These are phyloP conservation scores for Platanthera guangdongensis DNA, from an alignment of 106 monocot genomes.

Conservation along the genomic window DNA sequence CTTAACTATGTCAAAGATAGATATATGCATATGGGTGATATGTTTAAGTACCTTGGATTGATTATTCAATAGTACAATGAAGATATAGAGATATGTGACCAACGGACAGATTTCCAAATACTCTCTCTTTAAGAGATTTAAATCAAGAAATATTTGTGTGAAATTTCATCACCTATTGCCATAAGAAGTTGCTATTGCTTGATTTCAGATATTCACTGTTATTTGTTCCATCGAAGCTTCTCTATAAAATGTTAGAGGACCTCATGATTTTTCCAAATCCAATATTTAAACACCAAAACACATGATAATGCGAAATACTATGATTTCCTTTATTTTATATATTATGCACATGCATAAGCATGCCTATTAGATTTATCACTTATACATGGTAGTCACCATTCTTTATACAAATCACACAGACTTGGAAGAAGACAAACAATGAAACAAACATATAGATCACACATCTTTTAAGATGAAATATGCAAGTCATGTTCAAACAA, in stretches of 20 bases:
- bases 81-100: too few relatives aligned
- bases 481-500: background rate
- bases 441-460: background rate
- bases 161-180: too few relatives aligned
- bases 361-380: background rate
- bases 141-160: too few relatives aligned
- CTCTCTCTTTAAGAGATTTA: too few relatives aligned
- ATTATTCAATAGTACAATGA: too few relatives aligned
- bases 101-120: too few relatives aligned
- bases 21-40: too few relatives aligned
- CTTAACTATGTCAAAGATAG: too few relatives aligned
- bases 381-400: background rate
- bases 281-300: background rate
- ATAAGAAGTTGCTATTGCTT: too few relatives aligned
- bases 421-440: background rate
- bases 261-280: background rate
- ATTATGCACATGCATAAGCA: background rate
- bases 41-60: too few relatives aligned
- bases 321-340: background rate
- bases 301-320: background rate
- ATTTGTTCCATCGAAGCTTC: background rate
- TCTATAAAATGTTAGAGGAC: background rate
- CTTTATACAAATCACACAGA: background rate
- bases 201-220: background rate
- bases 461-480: background rate